Evolutionary conservation across 1,284 basidiomycete genomes (phyloP), one percentile per base, ranked within the genome.

Genomic region (Rhodotorula sp.): DNA sequence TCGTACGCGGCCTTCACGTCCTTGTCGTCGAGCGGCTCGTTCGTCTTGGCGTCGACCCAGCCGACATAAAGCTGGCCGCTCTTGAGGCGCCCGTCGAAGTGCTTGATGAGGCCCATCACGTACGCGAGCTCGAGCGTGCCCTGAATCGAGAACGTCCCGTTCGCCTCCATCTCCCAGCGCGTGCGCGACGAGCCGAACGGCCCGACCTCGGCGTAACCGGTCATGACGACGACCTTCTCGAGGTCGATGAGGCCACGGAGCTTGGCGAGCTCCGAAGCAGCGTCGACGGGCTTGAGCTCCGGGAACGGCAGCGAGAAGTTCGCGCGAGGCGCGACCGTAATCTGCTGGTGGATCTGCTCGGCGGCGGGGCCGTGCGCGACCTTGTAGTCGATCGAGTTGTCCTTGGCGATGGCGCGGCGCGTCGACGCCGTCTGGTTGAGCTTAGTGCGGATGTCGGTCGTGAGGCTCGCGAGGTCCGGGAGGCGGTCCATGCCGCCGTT

Each of bases 51-150:
- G 79, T 98, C 96, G 66, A 98, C 94, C 96, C 96, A 99, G 60
- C 96, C 96, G 78, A 99, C 96, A 80, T 98, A 91, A 55, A 96
- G 85, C 57, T 90, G 88, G 57, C 92, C 93, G 79, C 91, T 89
- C 84, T 97, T 95, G 80, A 99, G 87, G 72, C 92, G 91, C 32
- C 96, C 97, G 78, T 99, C 92, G 82, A 97, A 94, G 85, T 98
- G 94, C 84, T 96, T 97, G 87, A 98, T 97, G 83, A 88, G 88
- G 58, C 97, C 95, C 92, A 97, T 98, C 84, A 97, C 91, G 94
- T 96, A 99, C 25, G 96, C 95, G 90, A 99, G 95, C 85, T 99
- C 96, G 79, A 99, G 97, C 80, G 92, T 92, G 58, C 95, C 96
- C 82, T 97, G 91, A 79, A 98, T 96, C 13, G 94, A 94, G 83